A percentile compares a stretch with the other conserved stretches of the same genome.
Conservation (phyloP, 768 basidiomycete species). For the Chalciporus chontae region DNA sequence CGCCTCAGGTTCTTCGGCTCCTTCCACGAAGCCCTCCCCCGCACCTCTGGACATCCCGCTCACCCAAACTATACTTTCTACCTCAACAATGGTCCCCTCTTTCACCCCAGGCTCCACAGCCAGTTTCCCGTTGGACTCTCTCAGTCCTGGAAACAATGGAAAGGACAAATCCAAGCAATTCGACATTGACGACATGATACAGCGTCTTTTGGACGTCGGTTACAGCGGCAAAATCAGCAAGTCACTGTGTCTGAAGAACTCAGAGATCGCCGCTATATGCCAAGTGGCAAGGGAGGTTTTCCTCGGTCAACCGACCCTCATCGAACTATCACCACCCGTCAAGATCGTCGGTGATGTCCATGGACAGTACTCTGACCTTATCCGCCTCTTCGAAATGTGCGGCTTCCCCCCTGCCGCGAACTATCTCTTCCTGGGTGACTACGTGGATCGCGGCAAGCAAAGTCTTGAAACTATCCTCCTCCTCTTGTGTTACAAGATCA, state of each 20-base stretch:
- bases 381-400: slow-evolving; percentile 98
- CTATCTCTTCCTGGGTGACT: slow-evolving; percentile 98
- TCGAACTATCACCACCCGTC: slow-evolving; percentile 96
- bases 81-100: slow-evolving; percentile 46
- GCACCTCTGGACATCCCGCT: slow-evolving; percentile 74
- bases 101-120: slow-evolving; percentile 52
- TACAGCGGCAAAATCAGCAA: slow-evolving; percentile 99
- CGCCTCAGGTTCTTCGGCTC: slow-evolving; percentile 11
- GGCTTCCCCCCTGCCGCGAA: slow-evolving; percentile 97
- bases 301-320: slow-evolving; percentile 91
- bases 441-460: slow-evolving; percentile 98
- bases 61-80: slow-evolving; percentile 81
- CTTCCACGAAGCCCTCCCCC: slow-evolving; percentile 39
- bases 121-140: slow-evolving; percentile 37
- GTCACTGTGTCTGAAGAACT: slow-evolving; percentile 91
- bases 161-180: slow-evolving; percentile 67
- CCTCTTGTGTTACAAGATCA: slow-evolving; percentile 98
- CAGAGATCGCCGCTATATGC: slow-evolving; percentile 92
- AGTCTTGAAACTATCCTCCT: slow-evolving; percentile 97
- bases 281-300: slow-evolving; percentile 95
- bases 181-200: slow-evolving; percentile 98
- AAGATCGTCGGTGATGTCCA: slow-evolving; percentile 99
- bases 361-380: slow-evolving; percentile 98
- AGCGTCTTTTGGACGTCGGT: slow-evolving; percentile 90
- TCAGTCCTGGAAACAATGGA: slow-evolving; percentile 34